Conservation (phyloP, 2,329 filamentous ascomycete genomes). For the Penicillium sp. region DNA sequence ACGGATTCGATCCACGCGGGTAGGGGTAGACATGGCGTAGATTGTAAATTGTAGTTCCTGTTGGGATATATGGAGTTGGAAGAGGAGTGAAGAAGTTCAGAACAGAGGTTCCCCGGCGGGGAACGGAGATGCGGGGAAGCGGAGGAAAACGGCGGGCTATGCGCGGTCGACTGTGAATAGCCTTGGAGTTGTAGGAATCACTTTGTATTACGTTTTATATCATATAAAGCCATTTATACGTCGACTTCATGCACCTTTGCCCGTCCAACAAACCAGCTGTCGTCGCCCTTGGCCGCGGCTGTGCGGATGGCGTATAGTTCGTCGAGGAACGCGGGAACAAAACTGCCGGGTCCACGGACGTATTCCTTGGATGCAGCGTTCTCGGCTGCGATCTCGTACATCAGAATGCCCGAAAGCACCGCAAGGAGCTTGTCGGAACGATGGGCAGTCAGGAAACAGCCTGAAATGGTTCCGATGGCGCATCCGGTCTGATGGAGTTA, state of each 20-base stretch:
- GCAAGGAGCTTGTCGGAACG: constrained; percentile 64
- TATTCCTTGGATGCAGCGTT: constrained; percentile 52
- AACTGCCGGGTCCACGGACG: constrained; percentile 76
- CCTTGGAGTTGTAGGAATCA: neutral
- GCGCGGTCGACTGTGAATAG: neutral
- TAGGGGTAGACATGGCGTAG: constrained; percentile 7
- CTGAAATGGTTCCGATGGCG: constrained; percentile 74
- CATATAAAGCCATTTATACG: constrained; percentile 14
- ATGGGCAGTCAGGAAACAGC: constrained; percentile 64
- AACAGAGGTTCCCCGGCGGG: constrained; percentile 7
- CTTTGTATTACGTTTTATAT: constrained; percentile 4
- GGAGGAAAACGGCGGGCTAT: constrained; percentile 7
- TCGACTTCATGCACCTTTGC: constrained; percentile 34
- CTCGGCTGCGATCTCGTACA: constrained; percentile 76
- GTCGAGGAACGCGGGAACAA: constrained; percentile 80
- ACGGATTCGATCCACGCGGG: constrained; percentile 26
- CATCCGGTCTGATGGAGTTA: constrained; percentile 59
- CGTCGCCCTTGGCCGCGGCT: constrained; percentile 29
- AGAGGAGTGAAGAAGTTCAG: constrained; percentile 2
- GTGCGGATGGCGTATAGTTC: constrained; percentile 50
- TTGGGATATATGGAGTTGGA: neutral
- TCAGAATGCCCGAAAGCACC: constrained; percentile 64
- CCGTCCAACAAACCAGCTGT: constrained; percentile 34
- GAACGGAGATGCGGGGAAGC: constrained; percentile 20
- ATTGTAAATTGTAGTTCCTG: neutral